Evolutionary conservation across 169 alveolate genomes (phyloP).

Genomic region (Babesia caballi): DNA sequence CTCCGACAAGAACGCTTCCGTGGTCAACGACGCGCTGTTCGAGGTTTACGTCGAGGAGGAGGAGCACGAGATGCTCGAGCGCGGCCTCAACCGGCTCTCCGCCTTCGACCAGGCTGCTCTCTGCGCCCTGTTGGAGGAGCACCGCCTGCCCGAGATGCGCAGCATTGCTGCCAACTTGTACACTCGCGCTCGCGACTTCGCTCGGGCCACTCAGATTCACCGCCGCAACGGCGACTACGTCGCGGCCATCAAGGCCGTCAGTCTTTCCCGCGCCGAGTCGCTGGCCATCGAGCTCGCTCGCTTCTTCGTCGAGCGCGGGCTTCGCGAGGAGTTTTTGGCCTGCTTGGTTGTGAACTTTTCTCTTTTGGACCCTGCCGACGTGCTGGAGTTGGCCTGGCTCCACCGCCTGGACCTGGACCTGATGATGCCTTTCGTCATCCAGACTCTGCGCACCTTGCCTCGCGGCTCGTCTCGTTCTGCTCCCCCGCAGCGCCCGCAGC

Average conservation of each 20-base stretch:
- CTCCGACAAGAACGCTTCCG: constrained; percentile 83
- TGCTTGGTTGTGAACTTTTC: constrained; percentile 96
- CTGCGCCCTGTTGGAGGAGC: constrained; percentile 90
- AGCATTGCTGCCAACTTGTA: constrained; percentile 92
- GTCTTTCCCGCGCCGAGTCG: constrained; percentile 72
- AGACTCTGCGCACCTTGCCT: constrained; percentile 81
- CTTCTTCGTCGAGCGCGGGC: constrained; percentile 85
- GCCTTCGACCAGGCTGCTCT: constrained; percentile 93
- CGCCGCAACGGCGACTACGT: constrained; percentile 77
- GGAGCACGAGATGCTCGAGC: constrained; percentile 91
- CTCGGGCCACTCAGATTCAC: constrained; percentile 87
- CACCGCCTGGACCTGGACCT: constrained; percentile 89
- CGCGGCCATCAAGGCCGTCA: constrained; percentile 70
- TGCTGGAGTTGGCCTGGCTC: constrained; percentile 98
- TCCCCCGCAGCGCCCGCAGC: constrained; percentile 5
- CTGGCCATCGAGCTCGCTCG: constrained; percentile 88
- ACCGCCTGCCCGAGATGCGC: constrained; percentile 95
- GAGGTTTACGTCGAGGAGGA: constrained; percentile 96
- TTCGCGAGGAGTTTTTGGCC: constrained; percentile 94
- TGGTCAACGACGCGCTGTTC: constrained; percentile 97
- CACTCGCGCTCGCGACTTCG: constrained; percentile 87
- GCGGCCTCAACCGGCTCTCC: constrained; percentile 90
- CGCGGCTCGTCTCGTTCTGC: constrained; percentile 32
- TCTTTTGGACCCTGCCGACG: constrained; percentile 94
- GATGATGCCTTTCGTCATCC: constrained; percentile 95